These are phyloP conservation scores for Debaryomyces subglobosus DNA, from an alignment of 1,139 yeast species.

Conservation along the genomic window DNA sequence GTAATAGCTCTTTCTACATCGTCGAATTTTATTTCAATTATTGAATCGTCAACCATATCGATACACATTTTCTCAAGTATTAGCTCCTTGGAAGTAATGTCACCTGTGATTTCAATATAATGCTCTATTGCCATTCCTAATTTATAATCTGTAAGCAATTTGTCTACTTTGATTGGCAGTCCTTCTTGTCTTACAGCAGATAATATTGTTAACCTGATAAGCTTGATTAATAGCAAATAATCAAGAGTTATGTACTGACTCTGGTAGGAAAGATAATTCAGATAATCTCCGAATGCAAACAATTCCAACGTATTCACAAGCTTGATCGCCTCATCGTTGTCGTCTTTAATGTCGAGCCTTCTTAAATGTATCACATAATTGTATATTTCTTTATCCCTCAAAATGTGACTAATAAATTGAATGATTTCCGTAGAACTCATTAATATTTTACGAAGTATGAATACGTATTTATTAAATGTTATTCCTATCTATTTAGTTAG, in stretches of 20 bases:
- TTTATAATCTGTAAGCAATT: slow-evolving; percentile 23
- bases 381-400: slow-evolving; percentile 1
- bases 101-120: slow-evolving; percentile 9
- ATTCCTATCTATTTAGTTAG: not conserved
- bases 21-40: slow-evolving; percentile 33
- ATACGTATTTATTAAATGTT: not conserved
- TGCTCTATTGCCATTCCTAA: slow-evolving; percentile 18
- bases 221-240: slow-evolving; percentile 20
- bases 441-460: not conserved
- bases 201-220: slow-evolving; percentile 33
- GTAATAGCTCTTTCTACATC: slow-evolving; percentile 17
- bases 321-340: not conserved
- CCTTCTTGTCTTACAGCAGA: slow-evolving; percentile 30
- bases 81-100: slow-evolving; percentile 2
- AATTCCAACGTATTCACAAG: slow-evolving; percentile 31
- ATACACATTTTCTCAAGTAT: slow-evolving; percentile 25
- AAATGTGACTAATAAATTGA: not conserved
- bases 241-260: slow-evolving; percentile 21
- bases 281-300: slow-evolving; percentile 40
- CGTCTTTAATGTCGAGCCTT: not conserved
- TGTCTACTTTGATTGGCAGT: slow-evolving; percentile 16
- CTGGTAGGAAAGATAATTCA: slow-evolving; percentile 27
- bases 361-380: slow-evolving; percentile 5
- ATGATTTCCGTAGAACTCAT: not conserved
- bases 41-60: slow-evolving; percentile 27